Conservation (phyloP, 179 eudicot species). For the Beta lomatogona region DNA sequence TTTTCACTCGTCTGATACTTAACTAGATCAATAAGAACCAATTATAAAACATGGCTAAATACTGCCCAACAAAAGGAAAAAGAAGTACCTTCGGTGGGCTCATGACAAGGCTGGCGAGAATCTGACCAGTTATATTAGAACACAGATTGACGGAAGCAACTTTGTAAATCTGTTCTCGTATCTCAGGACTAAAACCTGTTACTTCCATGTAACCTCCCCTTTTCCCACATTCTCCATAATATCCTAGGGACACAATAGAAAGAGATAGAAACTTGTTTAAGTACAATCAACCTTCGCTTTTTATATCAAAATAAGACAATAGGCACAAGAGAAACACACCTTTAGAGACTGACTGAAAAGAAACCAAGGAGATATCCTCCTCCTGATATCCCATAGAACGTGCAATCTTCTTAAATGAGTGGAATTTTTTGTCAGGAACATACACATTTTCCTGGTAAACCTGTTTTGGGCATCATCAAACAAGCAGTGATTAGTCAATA, state of each 20-base stretch:
- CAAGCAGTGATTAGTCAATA: neutral
- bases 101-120: constrained; percentile 94
- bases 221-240: constrained; percentile 96
- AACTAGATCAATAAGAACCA: neutral
- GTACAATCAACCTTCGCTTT: neutral
- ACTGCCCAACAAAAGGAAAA: neutral
- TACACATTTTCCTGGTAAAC: constrained; percentile 96
- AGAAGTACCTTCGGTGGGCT: constrained; percentile 84
- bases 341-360: constrained; percentile 93
- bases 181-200: constrained; percentile 78
- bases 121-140: constrained; percentile 91
- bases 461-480: constrained; percentile 37
- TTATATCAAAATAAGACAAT: neutral
- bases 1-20: too few species aligned
- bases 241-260: constrained; percentile 49
- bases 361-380: constrained; percentile 70
- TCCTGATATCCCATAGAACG: constrained; percentile 89
- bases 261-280: neutral
- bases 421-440: constrained; percentile 79
- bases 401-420: constrained; percentile 91
- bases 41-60: neutral
- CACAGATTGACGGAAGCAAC: constrained; percentile 92
- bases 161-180: constrained; percentile 93
- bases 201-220: constrained; percentile 99
- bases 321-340: constrained; percentile 43